phyloP scores from a whole-genome alignment of 345 rosid species.

The Brassica nigra region DNA sequence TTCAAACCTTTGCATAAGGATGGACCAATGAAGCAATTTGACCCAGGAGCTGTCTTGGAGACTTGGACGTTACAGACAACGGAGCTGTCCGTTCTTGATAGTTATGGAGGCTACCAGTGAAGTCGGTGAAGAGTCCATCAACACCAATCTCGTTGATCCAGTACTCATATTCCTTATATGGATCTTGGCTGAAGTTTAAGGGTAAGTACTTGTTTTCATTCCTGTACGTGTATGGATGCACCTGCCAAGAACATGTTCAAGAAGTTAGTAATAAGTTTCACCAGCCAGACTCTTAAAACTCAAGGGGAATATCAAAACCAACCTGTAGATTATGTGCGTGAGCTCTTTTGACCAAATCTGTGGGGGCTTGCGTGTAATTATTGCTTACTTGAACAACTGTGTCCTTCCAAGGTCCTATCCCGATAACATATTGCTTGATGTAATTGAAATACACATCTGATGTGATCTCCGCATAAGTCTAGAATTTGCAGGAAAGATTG shows the following conservation, averaged over 20 bases:
- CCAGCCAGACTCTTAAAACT: not conserved
- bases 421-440: slow-evolving; percentile 81
- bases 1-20: slow-evolving; percentile 41
- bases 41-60: slow-evolving; percentile 40
- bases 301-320: not conserved
- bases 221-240: slow-evolving; percentile 89
- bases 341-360: slow-evolving; percentile 88
- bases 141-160: slow-evolving; percentile 82
- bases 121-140: slow-evolving; percentile 92
- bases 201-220: slow-evolving; percentile 62
- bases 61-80: slow-evolving; percentile 23
- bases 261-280: slow-evolving; percentile 7
- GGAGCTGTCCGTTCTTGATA: slow-evolving; percentile 65
- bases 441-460: slow-evolving; percentile 73
- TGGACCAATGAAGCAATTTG: slow-evolving; percentile 51
- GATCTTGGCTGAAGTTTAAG: slow-evolving; percentile 77
- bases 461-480: slow-evolving; percentile 90
- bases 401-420: slow-evolving; percentile 99
- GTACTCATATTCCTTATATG: slow-evolving; percentile 68
- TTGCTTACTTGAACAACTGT: slow-evolving; percentile 66
- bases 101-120: slow-evolving; percentile 77
- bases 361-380: slow-evolving; percentile 63
- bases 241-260: slow-evolving; percentile 48
- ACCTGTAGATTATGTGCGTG: slow-evolving; percentile 80
- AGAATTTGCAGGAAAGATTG: not conserved